Percentiles rank a stretch among this genome's conserved stretches.
Conservation (phyloP, 2,329 filamentous ascomycete species). For the Fusarium incarnatum region DNA sequence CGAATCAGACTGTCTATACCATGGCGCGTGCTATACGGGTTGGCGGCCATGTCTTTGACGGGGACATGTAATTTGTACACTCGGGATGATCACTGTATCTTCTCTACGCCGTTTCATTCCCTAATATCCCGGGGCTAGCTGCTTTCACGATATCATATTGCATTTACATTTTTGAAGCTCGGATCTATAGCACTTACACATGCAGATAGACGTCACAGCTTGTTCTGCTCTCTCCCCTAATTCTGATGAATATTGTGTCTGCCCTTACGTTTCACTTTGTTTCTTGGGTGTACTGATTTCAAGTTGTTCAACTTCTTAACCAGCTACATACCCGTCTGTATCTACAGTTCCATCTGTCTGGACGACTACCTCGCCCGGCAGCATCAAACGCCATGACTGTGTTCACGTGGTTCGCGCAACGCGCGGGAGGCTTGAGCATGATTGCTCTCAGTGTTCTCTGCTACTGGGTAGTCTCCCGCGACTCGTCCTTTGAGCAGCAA, state of each 20-base stretch:
- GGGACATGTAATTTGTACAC: constrained; percentile 2
- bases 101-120: neutral
- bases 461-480: constrained; percentile 66
- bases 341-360: neutral
- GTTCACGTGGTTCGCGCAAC: constrained; percentile 65
- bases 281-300: constrained; percentile 1
- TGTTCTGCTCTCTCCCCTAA: neutral
- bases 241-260: neutral
- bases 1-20: constrained; percentile 14
- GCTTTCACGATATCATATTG: neutral
- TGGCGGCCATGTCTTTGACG: constrained; percentile 6
- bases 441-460: constrained; percentile 61
- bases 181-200: constrained; percentile 1
- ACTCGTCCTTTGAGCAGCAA: constrained; percentile 58
- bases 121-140: constrained; percentile 1
- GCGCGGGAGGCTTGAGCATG: constrained; percentile 67
- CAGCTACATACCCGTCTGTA: neutral
- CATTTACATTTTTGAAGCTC: constrained; percentile 6
- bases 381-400: constrained; percentile 58
- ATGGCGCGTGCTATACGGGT: constrained; percentile 11
- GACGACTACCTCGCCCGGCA: neutral
- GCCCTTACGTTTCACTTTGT: neutral
- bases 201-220: neutral
- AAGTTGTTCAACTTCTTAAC: neutral
- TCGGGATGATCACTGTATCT: constrained; percentile 3